phyloP scores from a whole-genome alignment of 1,139 yeast species.

The Lodderomyces metapsilosis region DNA sequence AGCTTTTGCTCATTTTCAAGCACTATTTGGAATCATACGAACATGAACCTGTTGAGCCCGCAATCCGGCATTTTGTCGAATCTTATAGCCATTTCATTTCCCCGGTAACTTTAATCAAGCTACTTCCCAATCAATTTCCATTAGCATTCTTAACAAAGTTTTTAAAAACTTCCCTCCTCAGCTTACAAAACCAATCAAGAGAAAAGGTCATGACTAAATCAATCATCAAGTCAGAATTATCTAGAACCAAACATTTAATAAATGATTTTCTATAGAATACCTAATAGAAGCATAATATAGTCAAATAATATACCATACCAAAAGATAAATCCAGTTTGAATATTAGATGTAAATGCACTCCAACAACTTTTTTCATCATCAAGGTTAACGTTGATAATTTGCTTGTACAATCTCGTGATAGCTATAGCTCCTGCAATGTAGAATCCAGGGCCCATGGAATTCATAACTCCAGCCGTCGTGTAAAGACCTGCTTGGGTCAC shows the following conservation, averaged over 20 bases:
- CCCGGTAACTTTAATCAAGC: conserved; percentile 25
- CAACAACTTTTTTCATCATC: conserved; percentile 82
- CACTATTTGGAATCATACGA: conserved; percentile 20
- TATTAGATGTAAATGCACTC: conserved; percentile 73
- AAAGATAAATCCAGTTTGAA: conserved; percentile 75
- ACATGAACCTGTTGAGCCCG: conserved; percentile 16
- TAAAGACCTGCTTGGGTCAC: conserved; percentile 65
- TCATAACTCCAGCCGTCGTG: conserved; percentile 72
- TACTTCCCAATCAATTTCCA: conserved; percentile 35
- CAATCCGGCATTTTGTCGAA: conserved; percentile 31
- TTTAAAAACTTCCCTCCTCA: conserved; percentile 22
- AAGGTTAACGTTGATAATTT: conserved; percentile 71
- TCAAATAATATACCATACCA: conserved; percentile 78
- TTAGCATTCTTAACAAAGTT: conserved; percentile 30
- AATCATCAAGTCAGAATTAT: conserved; percentile 27
- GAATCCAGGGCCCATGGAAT: conserved; percentile 87
- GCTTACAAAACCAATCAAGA: conserved; percentile 21
- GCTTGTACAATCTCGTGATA: conserved; percentile 61
- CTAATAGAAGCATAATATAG: conserved; percentile 54
- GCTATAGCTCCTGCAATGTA: conserved; percentile 64
- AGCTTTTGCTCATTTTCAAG: conserved; percentile 20
- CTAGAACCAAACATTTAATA: conserved; percentile 16
- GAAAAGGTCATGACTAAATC: conserved; percentile 25
- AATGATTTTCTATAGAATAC: conserved; percentile 30
- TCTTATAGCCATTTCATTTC: conserved; percentile 23